A percentile compares a stretch with the other conserved stretches of the same genome.
Conservation (phyloP, 148 eudicot genomes). For the Oxyria digyna region DNA sequence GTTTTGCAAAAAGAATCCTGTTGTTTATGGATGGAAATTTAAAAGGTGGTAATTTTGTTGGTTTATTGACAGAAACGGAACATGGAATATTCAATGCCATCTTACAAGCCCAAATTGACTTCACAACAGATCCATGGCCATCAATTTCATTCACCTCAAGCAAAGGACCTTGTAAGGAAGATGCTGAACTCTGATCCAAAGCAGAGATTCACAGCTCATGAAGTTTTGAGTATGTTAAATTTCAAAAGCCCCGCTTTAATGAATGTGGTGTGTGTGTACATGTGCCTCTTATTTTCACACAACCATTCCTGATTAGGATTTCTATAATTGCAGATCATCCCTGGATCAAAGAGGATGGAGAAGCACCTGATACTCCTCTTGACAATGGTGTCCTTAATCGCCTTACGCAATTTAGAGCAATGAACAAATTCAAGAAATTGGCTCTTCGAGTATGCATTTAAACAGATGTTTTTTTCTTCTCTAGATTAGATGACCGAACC, state of each 20-base stretch:
- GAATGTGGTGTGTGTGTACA: too few species aligned
- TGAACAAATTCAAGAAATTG: slow-evolving; percentile 94
- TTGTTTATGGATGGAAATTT: not conserved
- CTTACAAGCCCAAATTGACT: slow-evolving; percentile 71
- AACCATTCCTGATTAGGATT: slow-evolving; percentile 2
- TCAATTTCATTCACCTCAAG: slow-evolving; percentile 68
- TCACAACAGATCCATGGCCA: slow-evolving; percentile 92
- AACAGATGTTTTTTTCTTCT: too few species aligned
- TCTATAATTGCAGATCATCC: slow-evolving; percentile 45
- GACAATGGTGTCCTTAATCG: slow-evolving; percentile 77
- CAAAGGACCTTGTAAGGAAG: slow-evolving; percentile 86
- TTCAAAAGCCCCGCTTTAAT: too few species aligned
- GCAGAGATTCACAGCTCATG: slow-evolving; percentile 76
- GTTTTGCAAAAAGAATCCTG: not conserved
- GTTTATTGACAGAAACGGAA: slow-evolving; percentile 59
- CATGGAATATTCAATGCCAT: slow-evolving; percentile 97
- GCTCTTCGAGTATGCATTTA: slow-evolving; percentile 52
- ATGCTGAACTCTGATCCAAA: slow-evolving; percentile 84
- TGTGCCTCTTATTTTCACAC: too few species aligned
- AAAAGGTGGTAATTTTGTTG: not conserved
- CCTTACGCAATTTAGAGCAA: slow-evolving; percentile 86
- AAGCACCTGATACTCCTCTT: slow-evolving; percentile 89
- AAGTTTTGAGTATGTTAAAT: slow-evolving; percentile 65
- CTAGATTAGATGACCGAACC: not conserved
- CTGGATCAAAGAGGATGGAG: slow-evolving; percentile 93